Conservation (phyloP, 2,329 filamentous ascomycete species). For the Byssothecium circinans region DNA sequence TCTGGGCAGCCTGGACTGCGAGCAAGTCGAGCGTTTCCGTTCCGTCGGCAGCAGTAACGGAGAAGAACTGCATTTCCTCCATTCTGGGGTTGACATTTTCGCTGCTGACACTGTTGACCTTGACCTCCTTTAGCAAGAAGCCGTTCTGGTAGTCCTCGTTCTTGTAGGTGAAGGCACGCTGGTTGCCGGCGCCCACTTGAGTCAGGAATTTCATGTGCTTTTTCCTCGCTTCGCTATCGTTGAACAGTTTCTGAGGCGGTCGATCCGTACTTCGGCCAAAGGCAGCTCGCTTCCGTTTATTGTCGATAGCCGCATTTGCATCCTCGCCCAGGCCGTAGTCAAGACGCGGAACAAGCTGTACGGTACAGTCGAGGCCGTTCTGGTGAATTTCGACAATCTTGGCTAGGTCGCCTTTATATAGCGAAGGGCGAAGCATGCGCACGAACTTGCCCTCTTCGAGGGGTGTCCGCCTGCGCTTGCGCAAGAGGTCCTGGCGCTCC, state of each 20-base stretch:
- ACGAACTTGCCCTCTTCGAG: constrained; percentile 90
- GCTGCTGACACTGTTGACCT: constrained; percentile 80
- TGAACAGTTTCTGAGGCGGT: constrained; percentile 89
- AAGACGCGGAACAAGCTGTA: constrained; percentile 85
- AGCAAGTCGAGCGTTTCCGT: constrained; percentile 92
- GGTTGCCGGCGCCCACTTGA: constrained; percentile 55
- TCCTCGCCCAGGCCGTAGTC: constrained; percentile 92
- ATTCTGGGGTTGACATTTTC: constrained; percentile 91
- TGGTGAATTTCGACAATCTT: constrained; percentile 91
- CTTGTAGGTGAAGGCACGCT: constrained; percentile 80
- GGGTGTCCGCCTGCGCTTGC: constrained; percentile 78
- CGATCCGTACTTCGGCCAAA: constrained; percentile 59
- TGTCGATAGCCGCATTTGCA: constrained; percentile 51
- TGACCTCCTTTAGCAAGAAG: constrained; percentile 91
- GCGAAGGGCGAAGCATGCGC: constrained; percentile 75
- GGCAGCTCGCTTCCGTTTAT: constrained; percentile 76
- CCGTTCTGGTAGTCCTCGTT: constrained; percentile 90
- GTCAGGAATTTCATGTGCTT: constrained; percentile 68
- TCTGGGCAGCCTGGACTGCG: constrained; percentile 85
- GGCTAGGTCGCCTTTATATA: constrained; percentile 86
- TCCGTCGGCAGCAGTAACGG: constrained; percentile 84
- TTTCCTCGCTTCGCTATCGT: constrained; percentile 88
- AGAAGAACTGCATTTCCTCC: constrained; percentile 95
- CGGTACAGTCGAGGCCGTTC: constrained; percentile 84
- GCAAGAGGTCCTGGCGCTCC: constrained; percentile 95